Conservation (phyloP, 2,329 filamentous ascomycete genomes). For the Sporothrix luriei region DNA sequence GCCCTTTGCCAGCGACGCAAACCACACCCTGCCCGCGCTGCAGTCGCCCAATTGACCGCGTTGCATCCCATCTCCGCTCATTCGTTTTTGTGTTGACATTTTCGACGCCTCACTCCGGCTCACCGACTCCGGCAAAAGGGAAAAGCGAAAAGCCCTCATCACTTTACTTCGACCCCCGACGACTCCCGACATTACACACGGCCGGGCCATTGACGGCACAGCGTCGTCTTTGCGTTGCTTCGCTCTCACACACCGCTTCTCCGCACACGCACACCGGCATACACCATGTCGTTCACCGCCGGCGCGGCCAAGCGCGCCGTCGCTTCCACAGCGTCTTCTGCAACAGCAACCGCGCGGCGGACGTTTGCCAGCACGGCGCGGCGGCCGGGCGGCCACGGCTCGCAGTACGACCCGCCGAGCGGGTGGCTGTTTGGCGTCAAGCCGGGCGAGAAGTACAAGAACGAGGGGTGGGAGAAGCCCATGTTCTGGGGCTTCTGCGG, state of each 20-base stretch:
- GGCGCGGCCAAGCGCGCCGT: slow-evolving; percentile 28
- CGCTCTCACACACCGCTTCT: too few species aligned
- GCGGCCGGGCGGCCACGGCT: slow-evolving; percentile 58
- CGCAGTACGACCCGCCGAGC: slow-evolving; percentile 83
- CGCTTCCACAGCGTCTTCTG: slow-evolving; percentile 17
- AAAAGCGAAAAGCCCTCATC: slow-evolving; percentile 27
- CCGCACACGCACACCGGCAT: background rate
- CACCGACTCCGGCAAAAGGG: slow-evolving; percentile 15
- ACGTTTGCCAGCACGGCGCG: slow-evolving; percentile 32
- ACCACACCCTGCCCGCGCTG: background rate
- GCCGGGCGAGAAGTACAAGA: slow-evolving; percentile 92
- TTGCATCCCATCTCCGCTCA: slow-evolving; percentile 28
- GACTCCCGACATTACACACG: background rate
- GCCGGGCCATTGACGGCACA: background rate
- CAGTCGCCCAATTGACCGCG: slow-evolving; percentile 19
- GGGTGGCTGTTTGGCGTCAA: slow-evolving; percentile 95
- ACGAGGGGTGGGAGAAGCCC: slow-evolving; percentile 92
- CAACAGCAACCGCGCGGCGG: slow-evolving; percentile 29
- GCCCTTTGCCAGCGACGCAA: background rate
- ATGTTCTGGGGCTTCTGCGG: slow-evolving; percentile 86
- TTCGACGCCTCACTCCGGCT: background rate
- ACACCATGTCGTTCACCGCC: slow-evolving; percentile 28
- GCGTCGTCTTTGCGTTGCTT: background rate
- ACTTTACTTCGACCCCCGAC: background rate
- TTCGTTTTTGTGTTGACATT: slow-evolving; percentile 1